Evolutionary conservation across 2,329 filamentous ascomycete species (phyloP).

Genomic region (Arthrobotrys musiformis): DNA sequence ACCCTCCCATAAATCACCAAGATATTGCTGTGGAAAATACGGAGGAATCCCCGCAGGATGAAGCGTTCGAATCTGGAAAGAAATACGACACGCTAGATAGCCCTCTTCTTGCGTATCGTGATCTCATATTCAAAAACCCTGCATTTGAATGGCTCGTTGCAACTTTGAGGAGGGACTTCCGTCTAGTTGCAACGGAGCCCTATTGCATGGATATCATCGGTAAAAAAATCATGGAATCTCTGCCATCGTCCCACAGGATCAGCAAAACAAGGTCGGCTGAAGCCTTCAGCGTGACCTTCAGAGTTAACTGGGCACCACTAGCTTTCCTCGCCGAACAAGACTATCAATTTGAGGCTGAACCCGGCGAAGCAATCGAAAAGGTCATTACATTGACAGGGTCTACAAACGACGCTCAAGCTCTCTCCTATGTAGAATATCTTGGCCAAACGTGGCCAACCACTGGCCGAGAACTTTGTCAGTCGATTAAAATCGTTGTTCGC

Average conservation of each 20-base stretch:
- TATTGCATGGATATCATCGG: constrained; percentile 33
- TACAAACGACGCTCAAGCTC: constrained; percentile 56
- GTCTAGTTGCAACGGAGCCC: not conserved
- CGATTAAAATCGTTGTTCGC: constrained; percentile 19
- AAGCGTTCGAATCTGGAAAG: too few species aligned
- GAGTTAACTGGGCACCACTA: constrained; percentile 29
- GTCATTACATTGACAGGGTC: constrained; percentile 58
- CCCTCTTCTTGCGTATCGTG: constrained; percentile 3
- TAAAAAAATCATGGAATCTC: not conserved
- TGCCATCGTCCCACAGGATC: constrained; percentile 34
- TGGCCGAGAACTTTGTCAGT: constrained; percentile 11
- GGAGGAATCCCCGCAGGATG: too few species aligned
- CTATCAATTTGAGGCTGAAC: not conserved
- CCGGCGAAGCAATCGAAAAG: constrained; percentile 21
- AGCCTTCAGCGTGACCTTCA: constrained; percentile 24
- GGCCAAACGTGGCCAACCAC: constrained; percentile 57
- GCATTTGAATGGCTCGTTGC: constrained; percentile 50
- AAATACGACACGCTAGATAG: too few species aligned
- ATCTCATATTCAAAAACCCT: constrained; percentile 33
- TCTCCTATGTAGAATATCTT: constrained; percentile 58
- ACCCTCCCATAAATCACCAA: too few species aligned
- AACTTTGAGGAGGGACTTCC: constrained; percentile 27
- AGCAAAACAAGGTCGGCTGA: constrained; percentile 35
- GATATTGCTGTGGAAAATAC: too few species aligned
- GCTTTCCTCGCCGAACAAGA: constrained; percentile 20